Base-by-base conservation (phyloP, 345 rosid genomes). In the Pistacia atlantica region DNA sequence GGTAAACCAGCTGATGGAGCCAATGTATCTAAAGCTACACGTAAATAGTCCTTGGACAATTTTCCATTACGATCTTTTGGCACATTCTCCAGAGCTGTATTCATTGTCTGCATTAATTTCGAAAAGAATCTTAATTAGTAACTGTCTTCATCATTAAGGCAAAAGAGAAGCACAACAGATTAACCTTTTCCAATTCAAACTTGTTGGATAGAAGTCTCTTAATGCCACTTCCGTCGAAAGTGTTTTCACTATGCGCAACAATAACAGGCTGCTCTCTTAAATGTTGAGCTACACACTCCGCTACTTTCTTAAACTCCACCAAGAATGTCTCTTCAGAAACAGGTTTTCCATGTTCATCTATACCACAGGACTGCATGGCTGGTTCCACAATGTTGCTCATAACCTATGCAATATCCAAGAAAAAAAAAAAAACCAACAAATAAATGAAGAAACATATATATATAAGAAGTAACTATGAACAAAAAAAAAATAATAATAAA, bases 251-350 rank as follows among this genome's bases (percentile, higher is more conserved):
- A 63, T 97, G 98, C 3, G 98, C 97, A 54, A 92, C 99, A 52
- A 97, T 94, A 77, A 94, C 95, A 3, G 97, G 99, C 81, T 92
- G 97, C 79, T 97, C 98, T 78, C 85, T 89, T 54, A 97, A 98
- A 84, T 72, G 86, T 65, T 83, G 92, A 76, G 93, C 97, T 74
- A 97, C 84, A 10, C n/a, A 18, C 66, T 88, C 91, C 10, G 89
- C 89, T 56, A 89, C 88, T 80, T 83, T 86, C 83, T 82, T 97
- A 75, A 97, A 92, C 76, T 84, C 90, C 71, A 61, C 88, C 86
- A 91, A 77, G 83, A 92, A 87, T 37, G 75, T 80, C 68, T 87
- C 92, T 73, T 91, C 86, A 10, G 92, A 82, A 35, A 80, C 71
- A 11, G 83, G 83, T 51, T 85, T 80, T 60, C 82, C 91, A 64